These are phyloP conservation scores for Quillaja saponaria DNA, from an alignment of 306 rosid genomes.

Conservation along the genomic window DNA sequence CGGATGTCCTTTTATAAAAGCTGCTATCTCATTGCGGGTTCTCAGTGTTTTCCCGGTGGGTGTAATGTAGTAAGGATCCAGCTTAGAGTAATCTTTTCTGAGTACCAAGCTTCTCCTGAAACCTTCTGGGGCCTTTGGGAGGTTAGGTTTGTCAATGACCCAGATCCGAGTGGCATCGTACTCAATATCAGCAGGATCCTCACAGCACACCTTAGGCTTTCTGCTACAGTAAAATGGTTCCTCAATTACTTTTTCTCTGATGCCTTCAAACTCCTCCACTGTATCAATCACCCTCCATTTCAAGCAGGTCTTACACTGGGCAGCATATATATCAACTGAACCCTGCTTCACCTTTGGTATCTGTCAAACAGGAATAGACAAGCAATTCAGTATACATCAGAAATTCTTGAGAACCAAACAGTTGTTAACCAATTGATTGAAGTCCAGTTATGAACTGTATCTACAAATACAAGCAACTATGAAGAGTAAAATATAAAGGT, in stretches of 20 bases:
- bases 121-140: conserved; percentile 73
- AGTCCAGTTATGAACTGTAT: not conserved
- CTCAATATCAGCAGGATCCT: conserved; percentile 68
- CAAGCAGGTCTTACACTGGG: conserved; percentile 64
- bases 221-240: conserved; percentile 68
- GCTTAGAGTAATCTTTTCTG: conserved; percentile 73
- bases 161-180: conserved; percentile 71
- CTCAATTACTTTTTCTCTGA: conserved; percentile 47
- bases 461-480: not conserved
- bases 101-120: conserved; percentile 71
- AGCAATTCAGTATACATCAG: conserved; percentile 25
- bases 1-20: conserved; percentile 56
- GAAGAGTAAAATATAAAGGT: not conserved
- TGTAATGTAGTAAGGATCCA: conserved; percentile 72
- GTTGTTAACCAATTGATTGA: not conserved
- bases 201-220: conserved; percentile 57
- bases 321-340: conserved; percentile 67
- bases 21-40: conserved; percentile 64
- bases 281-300: conserved; percentile 85
- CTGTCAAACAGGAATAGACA: conserved; percentile 43
- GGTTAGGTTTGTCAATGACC: conserved; percentile 86
- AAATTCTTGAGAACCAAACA: not conserved
- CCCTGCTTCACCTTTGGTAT: conserved; percentile 29
- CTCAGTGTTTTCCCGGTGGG: conserved; percentile 70
- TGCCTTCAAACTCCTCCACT: conserved; percentile 77